Evolutionary conservation across 306 rosid species (phyloP), one percentile per base, ranked within the genome.

Genomic region (Acacia acuminata): DNA sequence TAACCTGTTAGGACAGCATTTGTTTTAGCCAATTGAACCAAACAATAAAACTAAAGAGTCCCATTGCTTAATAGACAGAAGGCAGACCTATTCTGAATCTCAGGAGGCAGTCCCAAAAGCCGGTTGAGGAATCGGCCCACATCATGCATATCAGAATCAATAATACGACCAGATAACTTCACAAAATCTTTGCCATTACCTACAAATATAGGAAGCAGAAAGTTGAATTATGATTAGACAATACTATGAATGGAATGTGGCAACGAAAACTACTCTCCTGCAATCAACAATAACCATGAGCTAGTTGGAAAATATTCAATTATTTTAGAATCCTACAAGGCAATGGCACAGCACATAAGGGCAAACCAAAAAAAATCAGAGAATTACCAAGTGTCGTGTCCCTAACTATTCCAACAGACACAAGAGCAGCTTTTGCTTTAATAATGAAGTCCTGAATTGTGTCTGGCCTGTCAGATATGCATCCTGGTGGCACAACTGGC

Each of bases 71-170:
- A 79, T 78, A 48, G 20, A 75, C 42, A 81, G n/a, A 79, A 81
- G 66, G 73, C 89, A 78, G 79, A 94, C 98, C 94, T 92, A 76
- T 96, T 96, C 81, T 96, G 99, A 86, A 96, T 89, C 68, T 91
- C 93, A 67, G 99, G 99, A 9, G 97, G 92, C 81, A 96, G 84
- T 83, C 99, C 99, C 85, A 96, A 88, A 82, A 96, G 89, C 50
- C 99, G 92, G 87, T 96, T 96, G 85, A 96, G 97, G 84, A 96
- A 96, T 80, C 99, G 94, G 10, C 99, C 98, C 77, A 96, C 97
- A 73, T 96, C 99, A 20, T 94, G 96, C 98, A 91, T 94, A 83
- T 96, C 98, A 22, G 99, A 96, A 82, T 96, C 99, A 87, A 92
- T 84, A 64, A 96, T 94, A 56, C 97, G 96, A 45, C 97, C 94